Evolutionary conservation across 805 yeast genomes (phyloP).

Genomic region (Saturnispora galanensis): DNA sequence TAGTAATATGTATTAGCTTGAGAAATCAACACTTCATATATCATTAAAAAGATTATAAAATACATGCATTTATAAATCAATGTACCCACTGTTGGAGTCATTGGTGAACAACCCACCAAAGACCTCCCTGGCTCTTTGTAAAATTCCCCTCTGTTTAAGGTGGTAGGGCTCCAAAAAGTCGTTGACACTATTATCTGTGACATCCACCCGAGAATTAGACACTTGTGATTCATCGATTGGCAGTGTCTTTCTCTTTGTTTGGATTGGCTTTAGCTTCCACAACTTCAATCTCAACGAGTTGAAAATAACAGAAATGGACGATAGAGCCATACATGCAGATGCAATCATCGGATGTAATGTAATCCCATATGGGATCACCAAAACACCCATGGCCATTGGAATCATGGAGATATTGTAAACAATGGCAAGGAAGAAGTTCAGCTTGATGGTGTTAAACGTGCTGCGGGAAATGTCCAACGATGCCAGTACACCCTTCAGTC

Average conservation of each 20-base stretch:
- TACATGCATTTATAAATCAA: too few relatives aligned
- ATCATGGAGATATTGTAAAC: conserved; percentile 76
- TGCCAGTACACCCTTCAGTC: conserved; percentile 36
- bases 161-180: neutral
- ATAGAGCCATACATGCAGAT: conserved; percentile 85
- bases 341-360: conserved; percentile 83
- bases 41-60: too few relatives aligned
- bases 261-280: conserved; percentile 34
- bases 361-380: conserved; percentile 63
- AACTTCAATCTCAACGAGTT: conserved; percentile 64
- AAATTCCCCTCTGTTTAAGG: neutral
- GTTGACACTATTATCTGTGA: conserved; percentile 1
- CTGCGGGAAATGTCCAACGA: conserved; percentile 60
- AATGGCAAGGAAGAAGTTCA: conserved; percentile 82
- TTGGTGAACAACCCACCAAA: neutral
- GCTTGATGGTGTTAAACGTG: conserved; percentile 64
- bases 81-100: neutral
- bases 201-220: neutral
- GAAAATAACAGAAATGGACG: conserved; percentile 80
- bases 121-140: neutral
- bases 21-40: too few relatives aligned
- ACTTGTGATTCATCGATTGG: neutral
- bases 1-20: neutral
- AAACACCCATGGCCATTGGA: conserved; percentile 91
- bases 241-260: neutral